A percentile compares a stretch with the other conserved stretches of the same genome.
Conservation (phyloP, 345 rosid species). For the Durio zibethinus region DNA sequence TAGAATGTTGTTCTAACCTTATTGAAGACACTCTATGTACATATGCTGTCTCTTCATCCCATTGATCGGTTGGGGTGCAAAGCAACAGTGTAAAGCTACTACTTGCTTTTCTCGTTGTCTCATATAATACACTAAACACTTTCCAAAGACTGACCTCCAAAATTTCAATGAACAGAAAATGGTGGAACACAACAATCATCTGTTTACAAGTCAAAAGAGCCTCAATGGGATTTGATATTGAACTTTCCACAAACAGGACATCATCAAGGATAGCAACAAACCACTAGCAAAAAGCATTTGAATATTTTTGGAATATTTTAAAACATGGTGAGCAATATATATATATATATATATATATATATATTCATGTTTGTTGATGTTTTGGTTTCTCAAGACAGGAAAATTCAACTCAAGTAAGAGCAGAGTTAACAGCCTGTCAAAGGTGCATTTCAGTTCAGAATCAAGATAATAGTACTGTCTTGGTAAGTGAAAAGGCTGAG, state of each 20-base stretch:
- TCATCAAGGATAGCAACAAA: background rate
- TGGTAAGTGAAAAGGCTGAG: background rate
- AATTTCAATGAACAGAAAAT: background rate
- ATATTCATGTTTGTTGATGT: slow-evolving; percentile 1
- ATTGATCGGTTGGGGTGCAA: slow-evolving; percentile 11
- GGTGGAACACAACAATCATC: background rate
- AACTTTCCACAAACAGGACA: background rate
- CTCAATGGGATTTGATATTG: background rate
- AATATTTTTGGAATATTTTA: background rate
- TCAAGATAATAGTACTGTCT: background rate
- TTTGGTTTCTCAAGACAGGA: background rate
- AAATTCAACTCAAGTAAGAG: background rate
- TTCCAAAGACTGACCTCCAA: background rate
- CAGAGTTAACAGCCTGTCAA: background rate
- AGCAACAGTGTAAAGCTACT: background rate
- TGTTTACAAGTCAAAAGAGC: background rate
- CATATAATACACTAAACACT: background rate
- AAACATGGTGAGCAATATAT: background rate
- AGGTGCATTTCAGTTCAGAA: background rate
- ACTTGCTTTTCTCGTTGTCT: background rate
- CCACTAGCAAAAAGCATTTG: background rate
- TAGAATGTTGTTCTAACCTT: background rate
- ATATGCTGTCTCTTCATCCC: slow-evolving; percentile 21
- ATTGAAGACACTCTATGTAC: background rate
- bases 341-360: background rate